Evolutionary conservation across 2,329 filamentous ascomycete genomes (phyloP), one percentile per base, ranked within the genome.

Genomic region (Arthroderma sp.): DNA sequence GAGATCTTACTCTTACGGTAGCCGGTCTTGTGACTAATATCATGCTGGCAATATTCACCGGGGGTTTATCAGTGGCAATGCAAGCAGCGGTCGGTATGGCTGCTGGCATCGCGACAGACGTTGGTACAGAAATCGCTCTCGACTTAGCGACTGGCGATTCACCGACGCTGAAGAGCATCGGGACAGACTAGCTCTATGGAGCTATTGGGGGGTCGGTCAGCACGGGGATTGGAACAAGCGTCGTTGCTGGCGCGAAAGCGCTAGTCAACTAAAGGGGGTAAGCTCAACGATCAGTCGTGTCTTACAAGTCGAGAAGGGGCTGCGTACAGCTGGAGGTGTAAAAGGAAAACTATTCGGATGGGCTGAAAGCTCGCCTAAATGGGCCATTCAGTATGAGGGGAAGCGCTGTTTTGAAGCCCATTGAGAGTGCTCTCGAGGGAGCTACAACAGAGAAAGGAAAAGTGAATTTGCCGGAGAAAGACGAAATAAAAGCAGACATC

Each of bases 71-170:
- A 6, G 10, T 45, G 3, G 43, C 43, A 5, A 36, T 45, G 3
- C 38, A 34, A 31, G 43, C 38, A 30, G 43, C 29, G 3, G 10
- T 42, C 10, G 33, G 38, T 29, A 45, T 45, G 29, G 37, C 43
- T 27, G 38, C 30, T 4, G 43, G 43, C 36, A 38, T 42, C 10
- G 38, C 32, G 22, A 9, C 43, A 9, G 43, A 45, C 37, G 43
- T 37, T 27, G 43, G 6, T 9, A 42, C 43, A 10, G 43, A 38
- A 6, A 32, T 29, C 8, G 30, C 30, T 4, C 42, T 41, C 29
- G 43, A 45, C 22, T 31, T 11, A 9, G 43, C 43, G n/a, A 45
- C 4, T 15, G 38, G 38, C 32, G 42, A 42, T 11, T 9, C n/a
- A 4, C 37, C 38, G 6, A 45, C 43, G 22, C 30, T 8, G 43